Evolutionary conservation across 352 stramenopile species (phyloP).

Genomic region (Globisporangium camurandrum): DNA sequence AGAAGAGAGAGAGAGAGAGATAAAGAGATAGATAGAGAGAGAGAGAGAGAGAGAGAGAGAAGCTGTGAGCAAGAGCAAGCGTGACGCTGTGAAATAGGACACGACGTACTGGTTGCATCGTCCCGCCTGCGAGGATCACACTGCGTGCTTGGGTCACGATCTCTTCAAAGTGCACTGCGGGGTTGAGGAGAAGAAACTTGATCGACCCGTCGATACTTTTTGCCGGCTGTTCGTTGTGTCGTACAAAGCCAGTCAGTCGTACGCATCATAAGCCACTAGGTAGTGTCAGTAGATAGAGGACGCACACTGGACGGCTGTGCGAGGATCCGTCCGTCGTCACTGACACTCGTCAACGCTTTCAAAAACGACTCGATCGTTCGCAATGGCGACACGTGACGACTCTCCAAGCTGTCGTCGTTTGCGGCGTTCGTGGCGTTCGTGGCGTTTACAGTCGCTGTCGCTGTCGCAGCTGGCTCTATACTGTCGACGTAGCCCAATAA

Average conservation of each 20-base stretch:
- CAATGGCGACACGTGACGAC: slow-evolving; percentile 75
- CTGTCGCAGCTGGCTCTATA: slow-evolving; percentile 9
- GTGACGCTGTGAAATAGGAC: no score
- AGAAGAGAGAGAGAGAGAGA: not conserved
- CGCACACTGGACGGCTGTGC: slow-evolving; percentile 54
- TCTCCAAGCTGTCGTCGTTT: slow-evolving; percentile 43
- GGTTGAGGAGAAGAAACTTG: slow-evolving; percentile 95
- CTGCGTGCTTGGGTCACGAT: slow-evolving; percentile 92
- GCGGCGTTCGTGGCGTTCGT: not conserved
- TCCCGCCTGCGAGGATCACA: slow-evolving; percentile 97
- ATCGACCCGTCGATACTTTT: slow-evolving; percentile 60
- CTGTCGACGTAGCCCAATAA: slow-evolving; percentile 71
- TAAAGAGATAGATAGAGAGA: not conserved
- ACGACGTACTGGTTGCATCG: slow-evolving; percentile 89
- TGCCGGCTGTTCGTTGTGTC: slow-evolving; percentile 29
- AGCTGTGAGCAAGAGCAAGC: no score
- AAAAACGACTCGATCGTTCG: slow-evolving; percentile 69
- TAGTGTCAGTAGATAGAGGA: not conserved
- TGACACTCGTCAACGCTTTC: slow-evolving; percentile 65
- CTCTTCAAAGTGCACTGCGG: slow-evolving; percentile 89
- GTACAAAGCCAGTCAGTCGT: slow-evolving; percentile 2
- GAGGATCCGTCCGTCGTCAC: slow-evolving; percentile 64
- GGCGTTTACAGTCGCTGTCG: not conserved
- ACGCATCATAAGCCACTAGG: slow-evolving; percentile 7
- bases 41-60: not conserved